Conservation (phyloP, 169 alveolate species). For the Cryptosporidium andersoni region DNA sequence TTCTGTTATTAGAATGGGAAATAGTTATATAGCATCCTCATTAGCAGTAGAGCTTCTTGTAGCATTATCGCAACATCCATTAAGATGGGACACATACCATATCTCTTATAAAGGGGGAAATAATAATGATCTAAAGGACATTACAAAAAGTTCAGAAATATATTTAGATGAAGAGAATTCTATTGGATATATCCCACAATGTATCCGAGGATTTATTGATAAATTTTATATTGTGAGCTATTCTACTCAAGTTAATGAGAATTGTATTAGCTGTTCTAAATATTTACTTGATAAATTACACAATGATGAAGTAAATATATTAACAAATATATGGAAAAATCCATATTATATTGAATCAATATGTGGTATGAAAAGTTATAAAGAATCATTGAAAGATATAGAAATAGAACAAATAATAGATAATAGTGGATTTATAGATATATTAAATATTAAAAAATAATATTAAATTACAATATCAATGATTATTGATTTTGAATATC, state of each 20-base stretch:
- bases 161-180: background rate
- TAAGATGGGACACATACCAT: conserved; percentile 79
- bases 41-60: conserved; percentile 85
- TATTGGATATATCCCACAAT: conserved; percentile 44
- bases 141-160: background rate
- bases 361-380: conserved; percentile 7
- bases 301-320: conserved; percentile 13
- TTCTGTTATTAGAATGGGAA: conserved; percentile 89
- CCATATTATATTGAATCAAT: conserved; percentile 24
- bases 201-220: conserved; percentile 43
- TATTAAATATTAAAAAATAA: conserved; percentile 1
- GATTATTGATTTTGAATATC: background rate
- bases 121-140: background rate
- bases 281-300: conserved; percentile 4
- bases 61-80: conserved; percentile 82
- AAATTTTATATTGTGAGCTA: conserved; percentile 12
- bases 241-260: conserved; percentile 25
- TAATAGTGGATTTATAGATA: no score
- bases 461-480: background rate
- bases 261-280: conserved; percentile 50
- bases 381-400: no score
- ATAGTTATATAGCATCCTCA: conserved; percentile 85
- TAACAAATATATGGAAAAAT: conserved; percentile 21
- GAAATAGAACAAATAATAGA: no score
- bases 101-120: background rate